A percentile compares a stretch with the other conserved stretches of the same genome.
phyloP scores from a whole-genome alignment of 176 grass and related monocot species.

The Pharus latifolius region DNA sequence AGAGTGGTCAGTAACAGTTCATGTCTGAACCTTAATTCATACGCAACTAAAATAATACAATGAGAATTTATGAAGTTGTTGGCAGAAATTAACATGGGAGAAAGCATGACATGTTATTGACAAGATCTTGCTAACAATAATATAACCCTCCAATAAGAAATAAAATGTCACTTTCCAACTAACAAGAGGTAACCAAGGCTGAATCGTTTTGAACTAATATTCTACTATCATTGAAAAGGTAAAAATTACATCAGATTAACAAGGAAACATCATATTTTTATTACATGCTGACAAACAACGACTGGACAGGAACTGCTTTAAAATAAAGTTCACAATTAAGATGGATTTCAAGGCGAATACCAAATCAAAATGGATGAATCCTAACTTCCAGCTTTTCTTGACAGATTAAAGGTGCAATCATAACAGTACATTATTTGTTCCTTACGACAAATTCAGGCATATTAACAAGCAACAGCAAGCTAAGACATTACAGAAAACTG shows the following conservation, averaged over 20 bases:
- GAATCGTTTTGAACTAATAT: background rate
- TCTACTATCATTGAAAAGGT: background rate
- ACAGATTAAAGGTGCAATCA: too few species aligned
- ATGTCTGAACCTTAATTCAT: background rate
- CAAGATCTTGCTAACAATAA: background rate
- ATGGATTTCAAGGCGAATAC: too few species aligned
- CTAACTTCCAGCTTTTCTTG: too few species aligned
- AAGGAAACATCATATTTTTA: background rate
- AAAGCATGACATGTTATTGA: background rate
- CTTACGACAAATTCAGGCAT: background rate
- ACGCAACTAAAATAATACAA: background rate
- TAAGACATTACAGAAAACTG: constrained; percentile 89
- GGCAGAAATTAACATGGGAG: background rate
- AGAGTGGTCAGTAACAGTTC: background rate
- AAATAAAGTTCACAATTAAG: too few species aligned
- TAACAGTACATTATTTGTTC: too few species aligned
- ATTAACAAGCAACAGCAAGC: background rate
- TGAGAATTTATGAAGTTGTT: background rate
- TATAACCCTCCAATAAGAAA: background rate
- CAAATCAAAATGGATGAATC: too few species aligned
- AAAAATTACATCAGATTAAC: background rate
- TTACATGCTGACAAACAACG: too few species aligned
- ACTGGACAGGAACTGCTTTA: too few species aligned
- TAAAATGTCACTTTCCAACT: background rate
- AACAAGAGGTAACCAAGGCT: background rate